Evolutionary conservation across 2,329 filamentous ascomycete genomes (phyloP).

Genomic region (Ustilaginoidea virens): DNA sequence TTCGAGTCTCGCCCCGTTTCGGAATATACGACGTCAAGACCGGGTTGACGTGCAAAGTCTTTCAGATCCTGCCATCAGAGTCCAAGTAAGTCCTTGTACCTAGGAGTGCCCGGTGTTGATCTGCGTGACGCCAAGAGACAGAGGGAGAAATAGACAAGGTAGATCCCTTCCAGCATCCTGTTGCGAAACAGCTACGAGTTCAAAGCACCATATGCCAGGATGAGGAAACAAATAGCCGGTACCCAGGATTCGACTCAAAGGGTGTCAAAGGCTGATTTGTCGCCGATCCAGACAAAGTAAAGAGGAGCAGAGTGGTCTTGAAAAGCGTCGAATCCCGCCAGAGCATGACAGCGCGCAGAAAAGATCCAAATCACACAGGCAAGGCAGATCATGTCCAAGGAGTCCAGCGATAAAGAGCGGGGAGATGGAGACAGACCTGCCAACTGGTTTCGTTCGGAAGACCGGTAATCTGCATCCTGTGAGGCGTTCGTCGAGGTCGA

Average conservation of each 20-base stretch:
- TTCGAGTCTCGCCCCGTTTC: conserved; percentile 87
- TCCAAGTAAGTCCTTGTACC: conserved; percentile 67
- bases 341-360: conserved; percentile 11
- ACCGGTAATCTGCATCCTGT: conserved; percentile 95
- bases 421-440: conserved; percentile 81
- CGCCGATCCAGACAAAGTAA: conserved; percentile 14
- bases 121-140: conserved; percentile 9
- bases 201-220: conserved; percentile 4
- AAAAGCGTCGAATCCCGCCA: conserved; percentile 8
- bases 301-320: too few relatives aligned
- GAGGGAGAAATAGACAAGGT: conserved; percentile 11
- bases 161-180: conserved; percentile 18
- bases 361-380: conserved; percentile 15
- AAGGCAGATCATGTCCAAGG: conserved; percentile 18
- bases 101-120: conserved; percentile 22
- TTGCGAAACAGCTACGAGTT: conserved; percentile 1
- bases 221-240: conserved; percentile 6
- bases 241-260: conserved; percentile 3
- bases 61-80: conserved; percentile 89
- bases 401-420: conserved; percentile 37
- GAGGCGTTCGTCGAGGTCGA: conserved; percentile 83
- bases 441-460: conserved; percentile 98
- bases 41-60: conserved; percentile 95
- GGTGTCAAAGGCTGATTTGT: conserved; percentile 10
- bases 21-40: conserved; percentile 94